phyloP scores from a whole-genome alignment of 2,329 filamentous ascomycete genomes.

The Rosellinia necatrix region DNA sequence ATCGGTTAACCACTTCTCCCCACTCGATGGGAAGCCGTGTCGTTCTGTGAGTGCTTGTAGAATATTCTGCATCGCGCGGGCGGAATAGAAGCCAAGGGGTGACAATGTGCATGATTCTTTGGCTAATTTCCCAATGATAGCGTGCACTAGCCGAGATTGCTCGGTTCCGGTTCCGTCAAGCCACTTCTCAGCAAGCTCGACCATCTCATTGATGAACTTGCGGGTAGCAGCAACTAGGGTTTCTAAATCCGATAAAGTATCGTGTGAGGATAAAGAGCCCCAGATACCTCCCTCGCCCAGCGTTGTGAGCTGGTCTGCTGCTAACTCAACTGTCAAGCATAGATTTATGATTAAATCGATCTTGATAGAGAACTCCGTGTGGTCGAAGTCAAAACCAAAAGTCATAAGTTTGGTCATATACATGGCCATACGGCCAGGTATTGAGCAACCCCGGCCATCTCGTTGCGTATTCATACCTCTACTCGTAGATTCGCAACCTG shows the following conservation, averaged over 20 bases:
- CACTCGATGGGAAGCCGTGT: slow-evolving; percentile 50
- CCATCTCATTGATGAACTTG: slow-evolving; percentile 43
- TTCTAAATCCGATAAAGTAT: slow-evolving; percentile 47
- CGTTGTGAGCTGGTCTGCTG: slow-evolving; percentile 58
- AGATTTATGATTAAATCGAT: slow-evolving; percentile 58
- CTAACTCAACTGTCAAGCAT: slow-evolving; percentile 55
- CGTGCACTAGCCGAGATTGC: slow-evolving; percentile 45
- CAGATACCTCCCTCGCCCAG: slow-evolving; percentile 53
- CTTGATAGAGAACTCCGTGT: slow-evolving; percentile 48
- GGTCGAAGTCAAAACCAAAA: slow-evolving; percentile 45
- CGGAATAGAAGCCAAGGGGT: slow-evolving; percentile 55
- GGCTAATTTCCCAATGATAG: slow-evolving; percentile 51
- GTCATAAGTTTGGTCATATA: slow-evolving; percentile 67
- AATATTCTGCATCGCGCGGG: slow-evolving; percentile 56
- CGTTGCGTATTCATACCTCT: slow-evolving; percentile 44
- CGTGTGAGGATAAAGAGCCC: slow-evolving; percentile 44
- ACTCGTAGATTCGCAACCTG: slow-evolving; percentile 43
- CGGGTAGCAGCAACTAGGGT: slow-evolving; percentile 49
- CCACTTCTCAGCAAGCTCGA: slow-evolving; percentile 46
- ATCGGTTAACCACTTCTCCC: slow-evolving; percentile 54
- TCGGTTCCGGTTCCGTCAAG: slow-evolving; percentile 40
- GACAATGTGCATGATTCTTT: slow-evolving; percentile 49
- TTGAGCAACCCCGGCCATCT: slow-evolving; percentile 72
- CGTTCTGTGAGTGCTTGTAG: slow-evolving; percentile 52
- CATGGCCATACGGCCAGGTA: slow-evolving; percentile 74